These are phyloP conservation scores for Closterium sp. DNA, from an alignment of 139 green algal genomes.

Conservation along the genomic window DNA sequence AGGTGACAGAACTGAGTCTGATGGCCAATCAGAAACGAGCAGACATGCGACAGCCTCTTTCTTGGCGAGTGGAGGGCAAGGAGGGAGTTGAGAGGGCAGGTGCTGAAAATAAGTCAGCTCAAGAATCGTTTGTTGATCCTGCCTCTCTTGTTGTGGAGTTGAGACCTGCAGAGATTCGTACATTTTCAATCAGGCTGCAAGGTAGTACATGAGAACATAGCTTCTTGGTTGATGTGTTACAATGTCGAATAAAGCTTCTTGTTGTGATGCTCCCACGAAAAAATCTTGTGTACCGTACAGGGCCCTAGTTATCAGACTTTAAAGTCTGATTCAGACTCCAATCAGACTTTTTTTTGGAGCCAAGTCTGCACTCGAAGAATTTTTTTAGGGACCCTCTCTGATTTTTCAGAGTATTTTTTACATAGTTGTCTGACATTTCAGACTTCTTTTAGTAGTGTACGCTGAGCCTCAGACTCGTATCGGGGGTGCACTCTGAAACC, in stretches of 20 bases:
- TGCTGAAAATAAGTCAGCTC: not conserved
- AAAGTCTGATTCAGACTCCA: no score
- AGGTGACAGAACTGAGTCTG: slow-evolving; percentile 29
- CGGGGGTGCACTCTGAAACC: no score
- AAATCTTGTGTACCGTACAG: no score
- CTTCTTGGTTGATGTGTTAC: no score
- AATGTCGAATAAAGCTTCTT: not conserved
- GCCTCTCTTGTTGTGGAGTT: slow-evolving; percentile 27
- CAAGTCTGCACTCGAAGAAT: no score
- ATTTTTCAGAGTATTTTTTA: no score
- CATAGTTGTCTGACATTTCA: no score
- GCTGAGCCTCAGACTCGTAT: no score
- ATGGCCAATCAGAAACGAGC: slow-evolving; percentile 40
- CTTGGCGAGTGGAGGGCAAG: not conserved
- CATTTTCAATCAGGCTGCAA: slow-evolving; percentile 17
- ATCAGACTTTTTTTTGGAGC: no score
- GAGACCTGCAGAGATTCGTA: slow-evolving; percentile 51
- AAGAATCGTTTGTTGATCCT: not conserved
- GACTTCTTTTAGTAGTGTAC: no score
- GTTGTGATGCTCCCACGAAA: not conserved
- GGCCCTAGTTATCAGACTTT: no score
- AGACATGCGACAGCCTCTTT: slow-evolving; percentile 6
- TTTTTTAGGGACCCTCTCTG: no score
- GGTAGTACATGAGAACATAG: not conserved
- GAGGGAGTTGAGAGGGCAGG: not conserved